These are phyloP conservation scores for Blepharisma japonicum DNA, from an alignment of 73 alveolate species.

Conservation along the genomic window DNA sequence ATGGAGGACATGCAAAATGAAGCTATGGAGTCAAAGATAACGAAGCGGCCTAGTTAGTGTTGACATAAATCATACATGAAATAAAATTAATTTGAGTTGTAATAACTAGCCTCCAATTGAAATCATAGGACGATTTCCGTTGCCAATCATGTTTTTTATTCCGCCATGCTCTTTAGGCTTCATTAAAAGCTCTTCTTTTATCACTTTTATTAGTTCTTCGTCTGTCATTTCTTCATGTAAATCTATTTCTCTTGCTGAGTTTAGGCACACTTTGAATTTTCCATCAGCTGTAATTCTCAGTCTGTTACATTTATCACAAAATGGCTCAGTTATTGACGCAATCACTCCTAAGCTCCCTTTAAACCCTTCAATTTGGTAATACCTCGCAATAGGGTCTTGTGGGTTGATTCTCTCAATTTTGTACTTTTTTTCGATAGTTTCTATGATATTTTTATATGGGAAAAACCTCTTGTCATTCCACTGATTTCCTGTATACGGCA, in stretches of 20 bases:
- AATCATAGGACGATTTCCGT: conserved; percentile 54
- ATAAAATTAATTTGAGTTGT: too few species aligned
- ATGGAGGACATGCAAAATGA: too few species aligned
- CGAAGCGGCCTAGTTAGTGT: too few species aligned
- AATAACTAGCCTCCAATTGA: conserved; percentile 54
- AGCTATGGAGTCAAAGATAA: too few species aligned
- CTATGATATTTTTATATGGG: background rate
- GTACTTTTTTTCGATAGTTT: background rate
- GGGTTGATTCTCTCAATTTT: background rate
- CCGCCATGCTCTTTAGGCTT: conserved; percentile 58
- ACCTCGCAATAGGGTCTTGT: conserved; percentile 25
- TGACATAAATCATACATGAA: too few species aligned
- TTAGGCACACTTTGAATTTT: conserved; percentile 49
- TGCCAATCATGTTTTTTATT: conserved; percentile 38
- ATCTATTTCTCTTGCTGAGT: background rate
- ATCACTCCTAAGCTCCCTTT: conserved; percentile 43
- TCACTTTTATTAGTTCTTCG: background rate
- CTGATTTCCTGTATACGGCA: conserved; percentile 55
- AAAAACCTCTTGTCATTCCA: conserved; percentile 36
- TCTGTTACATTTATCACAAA: conserved; percentile 60
- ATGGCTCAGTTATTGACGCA: conserved; percentile 54
- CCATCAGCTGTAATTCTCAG: conserved; percentile 65
- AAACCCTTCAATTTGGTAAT: conserved; percentile 22
- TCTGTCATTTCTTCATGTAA: conserved; percentile 1
- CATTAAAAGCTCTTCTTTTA: conserved; percentile 24